A percentile compares a stretch with the other conserved stretches of the same genome.
Evolutionary conservation across 176 grass and related monocot species (phyloP).

Genomic region (Triticum urartu): DNA sequence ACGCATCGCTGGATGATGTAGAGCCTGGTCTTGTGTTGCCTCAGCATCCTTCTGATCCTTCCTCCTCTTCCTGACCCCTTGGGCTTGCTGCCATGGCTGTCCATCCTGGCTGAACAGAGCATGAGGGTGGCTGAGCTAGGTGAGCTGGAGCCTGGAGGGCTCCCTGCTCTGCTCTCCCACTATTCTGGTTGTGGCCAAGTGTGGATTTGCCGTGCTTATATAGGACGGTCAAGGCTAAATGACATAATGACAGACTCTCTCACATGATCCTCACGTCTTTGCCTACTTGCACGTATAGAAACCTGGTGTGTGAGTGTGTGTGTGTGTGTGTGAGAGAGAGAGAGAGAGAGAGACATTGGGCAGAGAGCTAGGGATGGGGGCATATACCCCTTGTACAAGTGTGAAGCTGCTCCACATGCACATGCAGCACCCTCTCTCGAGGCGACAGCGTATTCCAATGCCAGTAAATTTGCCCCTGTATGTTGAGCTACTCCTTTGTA

Average conservation of each 20-base stretch:
- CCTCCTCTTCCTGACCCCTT: conserved; percentile 24
- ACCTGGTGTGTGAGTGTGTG: neutral
- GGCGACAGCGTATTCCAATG: neutral
- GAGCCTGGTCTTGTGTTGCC: conserved; percentile 55
- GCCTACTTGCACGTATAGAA: neutral
- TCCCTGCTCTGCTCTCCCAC: neutral
- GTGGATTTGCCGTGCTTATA: neutral
- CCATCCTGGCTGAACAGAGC: conserved; percentile 19
- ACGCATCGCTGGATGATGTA: conserved; percentile 56
- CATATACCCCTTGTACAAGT: neutral
- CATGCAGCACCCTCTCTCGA: neutral
- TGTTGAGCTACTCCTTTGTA: too few species aligned
- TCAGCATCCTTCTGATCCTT: conserved; percentile 43
- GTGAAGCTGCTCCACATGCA: neutral
- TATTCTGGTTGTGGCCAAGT: neutral
- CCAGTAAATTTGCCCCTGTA: neutral
- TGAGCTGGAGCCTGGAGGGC: neutral
- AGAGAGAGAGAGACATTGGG: neutral
- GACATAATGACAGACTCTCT: neutral
- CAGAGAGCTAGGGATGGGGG: neutral
- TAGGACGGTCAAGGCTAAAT: neutral
- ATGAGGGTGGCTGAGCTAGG: neutral
- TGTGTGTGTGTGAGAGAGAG: neutral
- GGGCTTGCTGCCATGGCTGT: conserved; percentile 17
- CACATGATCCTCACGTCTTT: neutral